Conservation (phyloP, 805 yeast species). For the Suhomyces xylopsoci region DNA sequence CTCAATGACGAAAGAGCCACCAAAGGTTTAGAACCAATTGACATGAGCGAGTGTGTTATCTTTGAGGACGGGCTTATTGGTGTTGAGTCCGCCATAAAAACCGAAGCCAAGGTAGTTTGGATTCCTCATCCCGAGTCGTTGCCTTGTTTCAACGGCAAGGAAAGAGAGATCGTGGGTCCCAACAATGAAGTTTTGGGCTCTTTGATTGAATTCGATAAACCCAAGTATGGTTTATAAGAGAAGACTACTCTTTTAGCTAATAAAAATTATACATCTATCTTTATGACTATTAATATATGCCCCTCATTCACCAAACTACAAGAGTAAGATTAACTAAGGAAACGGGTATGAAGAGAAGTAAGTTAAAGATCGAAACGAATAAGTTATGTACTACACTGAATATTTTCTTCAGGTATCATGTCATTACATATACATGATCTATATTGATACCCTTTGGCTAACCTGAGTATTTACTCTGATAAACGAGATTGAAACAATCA, state of each 20-base stretch:
- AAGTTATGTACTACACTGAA: no score
- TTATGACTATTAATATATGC: no score
- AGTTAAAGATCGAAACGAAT: no score
- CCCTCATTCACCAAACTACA: not conserved
- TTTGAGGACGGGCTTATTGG: constrained; percentile 98
- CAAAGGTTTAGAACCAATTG: constrained; percentile 45
- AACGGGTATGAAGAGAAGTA: no score
- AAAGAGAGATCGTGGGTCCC: constrained; percentile 48
- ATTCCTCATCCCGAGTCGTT: constrained; percentile 81
- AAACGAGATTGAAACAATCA: no score
- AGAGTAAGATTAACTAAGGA: no score
- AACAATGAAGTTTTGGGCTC: constrained; percentile 56
- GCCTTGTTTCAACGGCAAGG: constrained; percentile 49
- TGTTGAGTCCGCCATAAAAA: constrained; percentile 74
- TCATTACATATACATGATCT: no score
- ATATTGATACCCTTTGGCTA: no score
- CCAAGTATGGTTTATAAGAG: constrained; percentile 13
- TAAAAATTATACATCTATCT: no score
- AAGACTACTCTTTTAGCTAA: no score
- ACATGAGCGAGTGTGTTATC: constrained; percentile 76
- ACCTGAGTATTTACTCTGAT: no score
- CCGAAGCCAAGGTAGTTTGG: constrained; percentile 90
- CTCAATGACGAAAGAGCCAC: constrained; percentile 54
- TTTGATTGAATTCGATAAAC: constrained; percentile 44
- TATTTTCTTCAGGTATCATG: no score